phyloP scores from a whole-genome alignment of 106 monocot genomes.

The Ottelia alismoides region DNA sequence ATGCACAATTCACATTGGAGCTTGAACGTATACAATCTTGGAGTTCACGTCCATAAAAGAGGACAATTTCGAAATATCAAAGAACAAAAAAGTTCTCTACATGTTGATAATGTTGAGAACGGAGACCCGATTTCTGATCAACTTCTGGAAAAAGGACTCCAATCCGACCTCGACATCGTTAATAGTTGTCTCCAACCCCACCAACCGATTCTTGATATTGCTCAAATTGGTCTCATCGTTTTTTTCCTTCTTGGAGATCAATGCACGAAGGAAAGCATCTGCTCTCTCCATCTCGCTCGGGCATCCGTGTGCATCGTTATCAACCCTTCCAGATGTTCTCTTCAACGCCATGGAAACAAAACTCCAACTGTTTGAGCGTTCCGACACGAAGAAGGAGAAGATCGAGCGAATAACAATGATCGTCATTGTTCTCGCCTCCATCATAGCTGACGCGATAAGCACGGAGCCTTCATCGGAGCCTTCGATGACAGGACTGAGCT shows the following conservation, averaged over 20 bases:
- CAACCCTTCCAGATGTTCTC: neutral
- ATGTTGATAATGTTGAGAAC: conserved; percentile 15
- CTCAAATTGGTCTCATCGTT: too few species aligned
- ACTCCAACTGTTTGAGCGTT: neutral
- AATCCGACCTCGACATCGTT: conserved; percentile 3
- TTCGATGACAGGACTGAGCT: neutral
- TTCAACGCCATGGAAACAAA: neutral
- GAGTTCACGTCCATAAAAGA: too few species aligned
- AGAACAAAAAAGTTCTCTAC: neutral
- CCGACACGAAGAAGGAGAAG: neutral
- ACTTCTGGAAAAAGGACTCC: conserved; percentile 4
- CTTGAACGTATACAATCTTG: too few species aligned
- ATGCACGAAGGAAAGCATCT: neutral
- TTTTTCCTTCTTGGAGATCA: too few species aligned
- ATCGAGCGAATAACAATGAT: neutral
- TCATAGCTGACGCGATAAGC: neutral
- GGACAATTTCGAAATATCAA: too few species aligned
- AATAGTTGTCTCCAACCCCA: too few species aligned
- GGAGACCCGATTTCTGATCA: conserved; percentile 10
- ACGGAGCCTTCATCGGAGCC: neutral
- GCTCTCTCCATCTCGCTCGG: neutral
- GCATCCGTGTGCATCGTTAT: too few species aligned
- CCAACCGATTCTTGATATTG: too few species aligned
- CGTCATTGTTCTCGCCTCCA: conserved; percentile 5
- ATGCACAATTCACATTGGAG: too few species aligned